Evolutionary conservation across 495 filamentous ascomycete genomes (phyloP).

Genomic region (Aspergillus olivimuriae): DNA sequence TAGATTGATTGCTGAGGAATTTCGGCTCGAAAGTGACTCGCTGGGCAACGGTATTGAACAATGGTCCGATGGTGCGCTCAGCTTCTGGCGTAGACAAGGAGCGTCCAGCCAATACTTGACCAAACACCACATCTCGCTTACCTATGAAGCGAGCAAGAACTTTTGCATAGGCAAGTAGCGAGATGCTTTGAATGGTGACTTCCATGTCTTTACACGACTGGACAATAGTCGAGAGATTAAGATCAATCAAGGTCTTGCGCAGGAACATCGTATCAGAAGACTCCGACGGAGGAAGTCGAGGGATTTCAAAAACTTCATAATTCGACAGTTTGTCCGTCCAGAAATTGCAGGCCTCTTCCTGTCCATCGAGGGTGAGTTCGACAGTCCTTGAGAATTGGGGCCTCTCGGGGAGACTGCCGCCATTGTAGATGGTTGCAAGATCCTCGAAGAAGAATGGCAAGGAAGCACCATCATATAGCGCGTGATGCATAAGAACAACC

Average conservation of each 20-base stretch:
- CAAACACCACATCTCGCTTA: slow-evolving; percentile 63
- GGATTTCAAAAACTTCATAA: slow-evolving; percentile 19
- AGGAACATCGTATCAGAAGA: slow-evolving; percentile 19
- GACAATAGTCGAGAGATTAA: slow-evolving; percentile 35
- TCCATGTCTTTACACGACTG: slow-evolving; percentile 48
- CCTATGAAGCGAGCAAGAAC: slow-evolving; percentile 56
- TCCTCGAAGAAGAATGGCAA: slow-evolving; percentile 61
- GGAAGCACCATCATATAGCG: slow-evolving; percentile 81
- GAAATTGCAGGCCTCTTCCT: slow-evolving; percentile 27
- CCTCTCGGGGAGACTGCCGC: slow-evolving; percentile 9
- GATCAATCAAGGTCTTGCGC: slow-evolving; percentile 24
- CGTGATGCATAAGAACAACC: slow-evolving; percentile 61
- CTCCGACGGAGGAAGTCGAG: slow-evolving; percentile 6
- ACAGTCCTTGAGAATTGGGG: slow-evolving; percentile 29
- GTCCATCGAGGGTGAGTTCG: slow-evolving; percentile 14
- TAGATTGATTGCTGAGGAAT: slow-evolving; percentile 42
- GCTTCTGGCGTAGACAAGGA: slow-evolving; percentile 57
- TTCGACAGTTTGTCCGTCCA: slow-evolving; percentile 32
- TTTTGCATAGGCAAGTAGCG: slow-evolving; percentile 64
- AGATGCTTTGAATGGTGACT: slow-evolving; percentile 68
- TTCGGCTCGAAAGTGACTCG: slow-evolving; percentile 32
- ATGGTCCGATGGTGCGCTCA: slow-evolving; percentile 69
- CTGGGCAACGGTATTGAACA: slow-evolving; percentile 84
- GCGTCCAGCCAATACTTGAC: slow-evolving; percentile 64
- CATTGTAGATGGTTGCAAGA: slow-evolving; percentile 36